Base-by-base conservation (phyloP, 495 filamentous ascomycete genomes). In the Neurospora sp. region DNA sequence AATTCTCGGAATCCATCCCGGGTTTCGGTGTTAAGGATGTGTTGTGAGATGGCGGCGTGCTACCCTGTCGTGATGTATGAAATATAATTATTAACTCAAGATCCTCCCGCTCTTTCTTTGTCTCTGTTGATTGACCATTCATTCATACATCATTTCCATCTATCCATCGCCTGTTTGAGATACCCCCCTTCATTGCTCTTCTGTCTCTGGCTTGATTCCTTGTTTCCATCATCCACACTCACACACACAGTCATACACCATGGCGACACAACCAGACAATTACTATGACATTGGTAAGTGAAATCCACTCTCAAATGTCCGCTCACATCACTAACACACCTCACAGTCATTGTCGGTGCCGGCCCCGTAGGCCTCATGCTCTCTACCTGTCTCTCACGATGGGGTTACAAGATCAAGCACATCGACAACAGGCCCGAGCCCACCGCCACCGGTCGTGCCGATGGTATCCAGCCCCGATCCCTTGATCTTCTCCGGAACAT, bases 311-410 rank as follows among this genome's bases (percentile, higher is more conserved):
- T 66, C 54, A 14, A 8, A 35, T n/a, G 38, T 10, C 14, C 8
- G 14, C 12, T 9, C 5, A 12, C 38, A 27, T 35, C 40, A n/a
- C 71, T 69, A 70, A 72, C 42, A 69, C 44, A 38, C 60, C 44
- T 46, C n/a, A 16, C 66, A 87, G 93, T 96, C 78, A 94, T 97
- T 77, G 86, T 97, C 73, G 94, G 94, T 74, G 94, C 94, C 70
- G 93, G 94, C 40, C 93, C 94, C n/a, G 93, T 93, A 39, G 94
- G 94, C 49, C 87, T 96, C 71, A 88, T 95, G 78, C 87, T 97
- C 16, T 94, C 92, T n/a, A 91, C 93, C 20, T 94, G 92, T 82
- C 85, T 94, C 23, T 87, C 88, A 70, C 88, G 91, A 75, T 92
- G 89, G 82, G 92, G 92, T 8, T 92, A 92, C 78, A 88, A 85